Percentiles rank a stretch among this genome's conserved stretches.
phyloP scores from a whole-genome alignment of 129 eudicot genomes.

The Flaveria linearis region DNA sequence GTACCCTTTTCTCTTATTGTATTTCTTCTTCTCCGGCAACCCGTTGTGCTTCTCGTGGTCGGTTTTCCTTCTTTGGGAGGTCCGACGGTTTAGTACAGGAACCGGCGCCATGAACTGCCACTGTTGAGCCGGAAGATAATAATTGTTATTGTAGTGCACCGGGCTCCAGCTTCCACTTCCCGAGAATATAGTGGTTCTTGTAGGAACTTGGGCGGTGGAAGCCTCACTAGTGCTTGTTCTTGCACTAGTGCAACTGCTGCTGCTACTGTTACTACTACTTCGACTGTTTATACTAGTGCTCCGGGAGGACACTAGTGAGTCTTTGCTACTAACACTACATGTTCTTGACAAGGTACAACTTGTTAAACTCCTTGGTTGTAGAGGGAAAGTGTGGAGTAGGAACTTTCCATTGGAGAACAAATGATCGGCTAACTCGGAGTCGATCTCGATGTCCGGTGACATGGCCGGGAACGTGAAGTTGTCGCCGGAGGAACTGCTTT shows the following conservation, averaged over 20 bases:
- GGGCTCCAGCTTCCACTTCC: constrained; percentile 26
- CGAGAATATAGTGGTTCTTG: neutral
- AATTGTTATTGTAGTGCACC: constrained; percentile 15
- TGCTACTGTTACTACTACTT: constrained; percentile 53
- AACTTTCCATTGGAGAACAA: constrained; percentile 66
- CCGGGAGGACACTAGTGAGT: constrained; percentile 57
- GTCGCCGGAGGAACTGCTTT: constrained; percentile 46
- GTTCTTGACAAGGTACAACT: constrained; percentile 44
- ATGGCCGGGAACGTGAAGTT: constrained; percentile 56
- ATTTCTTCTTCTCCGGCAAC: constrained; percentile 29
- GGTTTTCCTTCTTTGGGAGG: constrained; percentile 34
- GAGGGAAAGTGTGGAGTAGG: constrained; percentile 62
- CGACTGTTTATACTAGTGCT: constrained; percentile 61
- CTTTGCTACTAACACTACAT: constrained; percentile 48
- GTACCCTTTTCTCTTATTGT: constrained; percentile 31
- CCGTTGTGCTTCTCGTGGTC: constrained; percentile 23
- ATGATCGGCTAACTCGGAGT: constrained; percentile 64
- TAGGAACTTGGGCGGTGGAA: constrained; percentile 26
- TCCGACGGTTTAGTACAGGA: constrained; percentile 43
- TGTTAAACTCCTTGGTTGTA: constrained; percentile 27
- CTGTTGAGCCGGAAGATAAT: constrained; percentile 46
- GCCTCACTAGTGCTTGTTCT: constrained; percentile 64
- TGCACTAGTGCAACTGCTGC: constrained; percentile 52
- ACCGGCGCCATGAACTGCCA: constrained; percentile 72
- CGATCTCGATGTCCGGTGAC: constrained; percentile 34